Evolutionary conservation across 129 eudicot species (phyloP).

Genomic region (Lactuca sativa): DNA sequence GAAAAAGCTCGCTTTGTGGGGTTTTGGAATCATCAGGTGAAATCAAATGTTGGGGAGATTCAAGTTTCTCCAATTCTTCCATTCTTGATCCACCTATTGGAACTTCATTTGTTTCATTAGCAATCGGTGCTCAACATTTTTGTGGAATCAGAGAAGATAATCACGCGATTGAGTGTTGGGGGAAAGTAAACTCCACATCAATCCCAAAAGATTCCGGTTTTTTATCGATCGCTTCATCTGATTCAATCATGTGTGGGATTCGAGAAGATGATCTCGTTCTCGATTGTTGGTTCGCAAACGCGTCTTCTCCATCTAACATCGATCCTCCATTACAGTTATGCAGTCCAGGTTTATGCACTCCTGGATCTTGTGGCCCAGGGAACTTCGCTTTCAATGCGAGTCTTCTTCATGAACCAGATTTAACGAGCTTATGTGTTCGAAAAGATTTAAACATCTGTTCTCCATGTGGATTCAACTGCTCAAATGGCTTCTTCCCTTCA

Average conservation of each 20-base stretch:
- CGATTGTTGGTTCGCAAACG: slow-evolving; percentile 80
- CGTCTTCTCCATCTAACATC: slow-evolving; percentile 39
- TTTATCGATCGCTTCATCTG: slow-evolving; percentile 66
- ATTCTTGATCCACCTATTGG: slow-evolving; percentile 46
- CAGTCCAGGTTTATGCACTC: slow-evolving; percentile 82
- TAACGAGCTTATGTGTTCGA: slow-evolving; percentile 69
- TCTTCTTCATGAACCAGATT: slow-evolving; percentile 74
- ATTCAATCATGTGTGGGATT: slow-evolving; percentile 73
- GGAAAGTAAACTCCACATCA: slow-evolving; percentile 57
- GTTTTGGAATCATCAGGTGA: slow-evolving; percentile 58
- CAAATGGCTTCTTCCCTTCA: slow-evolving; percentile 78
- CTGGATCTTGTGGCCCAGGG: slow-evolving; percentile 64
- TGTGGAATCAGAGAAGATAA: slow-evolving; percentile 86
- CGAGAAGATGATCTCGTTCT: slow-evolving; percentile 89
- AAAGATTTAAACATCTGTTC: slow-evolving; percentile 85
- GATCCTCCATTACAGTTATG: slow-evolving; percentile 97
- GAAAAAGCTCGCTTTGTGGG: slow-evolving; percentile 58
- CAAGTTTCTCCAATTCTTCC: slow-evolving; percentile 12
- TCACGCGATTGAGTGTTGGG: slow-evolving; percentile 93
- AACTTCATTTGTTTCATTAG: slow-evolving; percentile 53
- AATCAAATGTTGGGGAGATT: slow-evolving; percentile 79
- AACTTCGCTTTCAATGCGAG: slow-evolving; percentile 83
- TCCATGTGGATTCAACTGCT: slow-evolving; percentile 77
- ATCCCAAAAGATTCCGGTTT: slow-evolving; percentile 85
- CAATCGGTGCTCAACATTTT: slow-evolving; percentile 66